phyloP scores from a whole-genome alignment of 441 rosid genomes.

The Omphalea diandra region DNA sequence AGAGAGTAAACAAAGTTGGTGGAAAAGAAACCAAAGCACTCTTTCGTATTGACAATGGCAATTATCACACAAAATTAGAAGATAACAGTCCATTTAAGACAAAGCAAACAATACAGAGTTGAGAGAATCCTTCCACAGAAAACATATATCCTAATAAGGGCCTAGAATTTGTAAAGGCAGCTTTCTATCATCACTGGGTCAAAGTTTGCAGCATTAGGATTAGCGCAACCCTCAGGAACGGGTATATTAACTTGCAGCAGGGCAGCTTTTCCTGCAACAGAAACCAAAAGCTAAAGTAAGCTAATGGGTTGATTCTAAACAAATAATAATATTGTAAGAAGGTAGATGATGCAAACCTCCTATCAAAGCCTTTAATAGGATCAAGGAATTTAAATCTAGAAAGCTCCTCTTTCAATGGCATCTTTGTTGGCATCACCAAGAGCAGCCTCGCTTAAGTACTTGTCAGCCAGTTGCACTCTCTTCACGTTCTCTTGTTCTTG shows the following conservation, averaged over 20 bases:
- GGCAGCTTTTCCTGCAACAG: slow-evolving; percentile 71
- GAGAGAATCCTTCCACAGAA: slow-evolving; percentile 3
- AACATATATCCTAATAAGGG: background rate
- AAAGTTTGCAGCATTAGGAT: slow-evolving; percentile 61
- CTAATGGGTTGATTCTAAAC: background rate
- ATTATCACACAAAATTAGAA: no score
- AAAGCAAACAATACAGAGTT: background rate
- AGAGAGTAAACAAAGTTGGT: no score
- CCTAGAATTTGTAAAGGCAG: slow-evolving; percentile 49
- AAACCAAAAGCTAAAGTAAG: background rate
- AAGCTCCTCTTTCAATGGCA: slow-evolving; percentile 58
- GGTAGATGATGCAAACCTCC: slow-evolving; percentile 18
- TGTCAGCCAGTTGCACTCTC: slow-evolving; percentile 97
- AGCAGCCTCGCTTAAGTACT: slow-evolving; percentile 79
- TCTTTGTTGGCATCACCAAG: slow-evolving; percentile 88
- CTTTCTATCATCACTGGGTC: slow-evolving; percentile 98
- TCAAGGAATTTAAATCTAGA: slow-evolving; percentile 62
- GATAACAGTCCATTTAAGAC: no score
- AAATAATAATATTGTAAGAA: no score
- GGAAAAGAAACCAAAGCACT: no score
- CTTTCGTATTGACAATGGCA: no score
- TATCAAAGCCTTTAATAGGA: slow-evolving; percentile 36
- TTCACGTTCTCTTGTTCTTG: slow-evolving; percentile 92
- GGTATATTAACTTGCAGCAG: slow-evolving; percentile 72
- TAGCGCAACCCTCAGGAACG: slow-evolving; percentile 85